These are phyloP conservation scores for Bisporella sp. DNA, from an alignment of 2,329 filamentous ascomycete genomes.

Conservation along the genomic window DNA sequence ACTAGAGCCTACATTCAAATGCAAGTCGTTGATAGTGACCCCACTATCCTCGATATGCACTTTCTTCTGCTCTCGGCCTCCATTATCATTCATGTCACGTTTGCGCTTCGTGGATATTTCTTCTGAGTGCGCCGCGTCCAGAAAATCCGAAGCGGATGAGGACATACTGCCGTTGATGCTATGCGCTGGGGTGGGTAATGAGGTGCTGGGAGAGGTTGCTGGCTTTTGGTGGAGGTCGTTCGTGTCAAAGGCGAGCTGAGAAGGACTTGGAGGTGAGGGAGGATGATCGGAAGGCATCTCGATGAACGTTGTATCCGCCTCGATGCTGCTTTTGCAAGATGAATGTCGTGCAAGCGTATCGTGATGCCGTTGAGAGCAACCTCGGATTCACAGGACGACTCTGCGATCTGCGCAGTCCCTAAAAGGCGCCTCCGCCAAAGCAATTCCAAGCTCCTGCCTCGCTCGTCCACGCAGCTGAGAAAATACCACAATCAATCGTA, in stretches of 20 bases:
- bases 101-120: conserved; percentile 57
- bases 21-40: conserved; percentile 56
- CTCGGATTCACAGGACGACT: too few species aligned
- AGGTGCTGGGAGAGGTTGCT: conserved; percentile 40
- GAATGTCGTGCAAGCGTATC: conserved; percentile 1
- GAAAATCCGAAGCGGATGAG: conserved; percentile 12
- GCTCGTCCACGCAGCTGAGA: too few species aligned
- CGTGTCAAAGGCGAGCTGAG: conserved; percentile 48
- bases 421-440: too few species aligned
- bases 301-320: background rate
- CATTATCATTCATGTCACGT: conserved; percentile 48
- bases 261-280: conserved; percentile 61
- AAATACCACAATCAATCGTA: too few species aligned
- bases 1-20: conserved; percentile 59
- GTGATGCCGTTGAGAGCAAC: too few species aligned
- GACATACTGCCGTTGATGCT: conserved; percentile 49
- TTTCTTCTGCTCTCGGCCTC: conserved; percentile 54
- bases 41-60: conserved; percentile 53
- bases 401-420: too few species aligned
- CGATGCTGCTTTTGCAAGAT: background rate
- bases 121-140: conserved; percentile 28
- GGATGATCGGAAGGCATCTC: conserved; percentile 57
- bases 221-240: conserved; percentile 35
- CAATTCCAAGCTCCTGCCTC: too few species aligned
- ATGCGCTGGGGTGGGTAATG: conserved; percentile 55